Evolutionary conservation across 768 basidiomycete genomes (phyloP).

Genomic region (Daedaleopsis sinensis): DNA sequence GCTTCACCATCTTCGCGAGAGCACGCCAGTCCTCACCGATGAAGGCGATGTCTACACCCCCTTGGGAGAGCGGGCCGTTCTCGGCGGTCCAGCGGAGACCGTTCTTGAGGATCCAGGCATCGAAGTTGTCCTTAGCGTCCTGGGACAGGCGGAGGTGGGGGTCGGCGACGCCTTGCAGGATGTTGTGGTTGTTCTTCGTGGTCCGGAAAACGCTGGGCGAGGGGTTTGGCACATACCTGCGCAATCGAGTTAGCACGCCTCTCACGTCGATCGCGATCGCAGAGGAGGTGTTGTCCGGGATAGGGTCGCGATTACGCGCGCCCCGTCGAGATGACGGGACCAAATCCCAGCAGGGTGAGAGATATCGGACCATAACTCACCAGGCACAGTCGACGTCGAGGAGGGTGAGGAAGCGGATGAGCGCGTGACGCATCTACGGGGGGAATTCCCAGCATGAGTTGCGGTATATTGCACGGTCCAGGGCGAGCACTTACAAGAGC

Average conservation of each 20-base stretch:
- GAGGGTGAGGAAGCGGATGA: slow-evolving; percentile 81
- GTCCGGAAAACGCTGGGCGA: slow-evolving; percentile 90
- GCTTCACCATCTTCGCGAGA: slow-evolving; percentile 2
- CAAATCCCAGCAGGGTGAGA: neutral
- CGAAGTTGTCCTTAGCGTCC: slow-evolving; percentile 78
- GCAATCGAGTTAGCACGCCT: neutral
- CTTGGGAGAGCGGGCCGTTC: slow-evolving; percentile 81
- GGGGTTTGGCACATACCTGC: slow-evolving; percentile 86
- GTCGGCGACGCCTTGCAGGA: slow-evolving; percentile 88
- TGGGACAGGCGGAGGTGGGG: slow-evolving; percentile 77
- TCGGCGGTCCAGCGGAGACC: slow-evolving; percentile 86
- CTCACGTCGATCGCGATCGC: neutral
- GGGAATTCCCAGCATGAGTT: slow-evolving; percentile 26
- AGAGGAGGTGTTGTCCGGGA: neutral
- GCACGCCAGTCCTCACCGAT: slow-evolving; percentile 56
- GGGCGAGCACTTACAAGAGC: slow-evolving; percentile 67
- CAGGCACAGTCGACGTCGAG: slow-evolving; percentile 84
- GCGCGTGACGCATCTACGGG: slow-evolving; percentile 85
- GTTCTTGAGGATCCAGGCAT: slow-evolving; percentile 89
- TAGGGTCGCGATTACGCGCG: slow-evolving; percentile 5
- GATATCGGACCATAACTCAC: slow-evolving; percentile 41
- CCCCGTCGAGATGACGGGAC: slow-evolving; percentile 6
- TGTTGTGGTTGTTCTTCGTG: slow-evolving; percentile 95
- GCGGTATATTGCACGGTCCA: slow-evolving; percentile 7
- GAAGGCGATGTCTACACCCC: slow-evolving; percentile 87